These are phyloP conservation scores for Zopfia rhizophila DNA, from an alignment of 2,329 filamentous ascomycete species.

Conservation along the genomic window DNA sequence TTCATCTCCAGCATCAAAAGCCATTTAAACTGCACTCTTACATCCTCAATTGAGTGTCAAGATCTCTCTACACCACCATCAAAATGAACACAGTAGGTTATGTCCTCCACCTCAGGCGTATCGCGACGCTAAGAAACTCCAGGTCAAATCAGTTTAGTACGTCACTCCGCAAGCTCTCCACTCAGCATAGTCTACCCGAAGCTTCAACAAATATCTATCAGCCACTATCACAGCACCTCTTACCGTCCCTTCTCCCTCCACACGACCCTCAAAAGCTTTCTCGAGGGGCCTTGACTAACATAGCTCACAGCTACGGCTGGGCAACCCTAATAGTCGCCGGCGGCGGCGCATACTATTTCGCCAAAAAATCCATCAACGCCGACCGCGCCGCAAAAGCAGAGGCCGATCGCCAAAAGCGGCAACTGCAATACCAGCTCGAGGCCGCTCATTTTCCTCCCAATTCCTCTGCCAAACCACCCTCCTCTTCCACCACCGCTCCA, in stretches of 20 bases:
- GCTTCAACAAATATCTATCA: background rate
- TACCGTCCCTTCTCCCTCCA: background rate
- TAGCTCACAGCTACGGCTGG: constrained; percentile 81
- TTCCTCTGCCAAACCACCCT: constrained; percentile 16
- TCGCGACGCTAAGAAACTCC: constrained; percentile 29
- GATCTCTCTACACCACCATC: constrained; percentile 8
- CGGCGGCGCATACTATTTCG: constrained; percentile 93
- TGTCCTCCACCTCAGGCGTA: background rate
- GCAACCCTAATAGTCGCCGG: constrained; percentile 85
- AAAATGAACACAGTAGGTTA: constrained; percentile 64
- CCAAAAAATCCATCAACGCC: constrained; percentile 92
- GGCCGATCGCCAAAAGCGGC: constrained; percentile 50
- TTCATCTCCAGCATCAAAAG: too few species aligned
- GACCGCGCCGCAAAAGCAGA: constrained; percentile 80
- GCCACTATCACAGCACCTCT: background rate
- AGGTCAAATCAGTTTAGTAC: constrained; percentile 70
- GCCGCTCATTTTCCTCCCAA: constrained; percentile 20
- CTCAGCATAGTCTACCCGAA: constrained; percentile 1
- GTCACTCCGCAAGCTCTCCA: constrained; percentile 38
- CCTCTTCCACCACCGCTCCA: constrained; percentile 21
- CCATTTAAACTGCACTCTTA: background rate
- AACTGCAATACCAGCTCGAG: constrained; percentile 45
- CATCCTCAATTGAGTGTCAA: too few species aligned
- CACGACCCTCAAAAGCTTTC: too few species aligned
- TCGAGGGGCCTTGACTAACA: too few species aligned